These are phyloP conservation scores for Ophiostoma novo-ulmi DNA, from an alignment of 2,329 filamentous ascomycete genomes.

Conservation along the genomic window DNA sequence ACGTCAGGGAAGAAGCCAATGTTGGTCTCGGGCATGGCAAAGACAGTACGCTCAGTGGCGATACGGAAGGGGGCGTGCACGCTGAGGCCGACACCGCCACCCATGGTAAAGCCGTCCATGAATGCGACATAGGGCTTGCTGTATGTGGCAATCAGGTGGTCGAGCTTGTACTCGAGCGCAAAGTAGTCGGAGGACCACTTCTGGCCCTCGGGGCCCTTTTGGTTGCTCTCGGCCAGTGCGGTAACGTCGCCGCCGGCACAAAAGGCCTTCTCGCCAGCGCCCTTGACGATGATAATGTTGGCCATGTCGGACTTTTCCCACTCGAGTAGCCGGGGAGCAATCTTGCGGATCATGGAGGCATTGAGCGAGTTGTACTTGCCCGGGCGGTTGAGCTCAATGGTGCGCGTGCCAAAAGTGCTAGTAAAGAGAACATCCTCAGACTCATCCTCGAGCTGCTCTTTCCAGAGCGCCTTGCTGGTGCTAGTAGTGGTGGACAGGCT, in stretches of 20 bases:
- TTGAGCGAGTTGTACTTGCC: slow-evolving; percentile 89
- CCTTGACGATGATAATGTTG: slow-evolving; percentile 88
- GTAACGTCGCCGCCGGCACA: slow-evolving; percentile 92
- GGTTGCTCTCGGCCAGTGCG: slow-evolving; percentile 69
- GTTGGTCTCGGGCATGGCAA: slow-evolving; percentile 97
- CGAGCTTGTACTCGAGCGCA: slow-evolving; percentile 88
- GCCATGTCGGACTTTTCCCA: slow-evolving; percentile 95
- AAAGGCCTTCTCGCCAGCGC: slow-evolving; percentile 75
- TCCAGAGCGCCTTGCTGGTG: slow-evolving; percentile 35
- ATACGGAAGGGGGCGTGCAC: slow-evolving; percentile 95
- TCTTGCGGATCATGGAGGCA: slow-evolving; percentile 92
- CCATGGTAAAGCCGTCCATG: slow-evolving; percentile 99
- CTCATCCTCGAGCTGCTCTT: slow-evolving; percentile 63
- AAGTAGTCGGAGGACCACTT: slow-evolving; percentile 79
- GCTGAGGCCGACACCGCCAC: slow-evolving; percentile 88
- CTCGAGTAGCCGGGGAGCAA: slow-evolving; percentile 79
- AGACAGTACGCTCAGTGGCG: slow-evolving; percentile 89
- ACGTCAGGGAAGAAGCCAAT: slow-evolving; percentile 99
- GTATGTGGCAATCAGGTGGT: slow-evolving; percentile 93
- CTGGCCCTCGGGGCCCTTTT: slow-evolving; percentile 62
- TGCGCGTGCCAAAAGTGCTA: slow-evolving; percentile 81
- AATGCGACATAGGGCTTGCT: slow-evolving; percentile 88
- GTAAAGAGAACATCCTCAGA: slow-evolving; percentile 90
- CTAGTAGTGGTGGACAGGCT: slow-evolving; percentile 37
- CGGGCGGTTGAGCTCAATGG: slow-evolving; percentile 89